Percentiles rank a stretch among this genome's conserved stretches.
These are phyloP conservation scores for Pseudocercospora ulei DNA, from an alignment of 2,329 filamentous ascomycete species.

Conservation along the genomic window DNA sequence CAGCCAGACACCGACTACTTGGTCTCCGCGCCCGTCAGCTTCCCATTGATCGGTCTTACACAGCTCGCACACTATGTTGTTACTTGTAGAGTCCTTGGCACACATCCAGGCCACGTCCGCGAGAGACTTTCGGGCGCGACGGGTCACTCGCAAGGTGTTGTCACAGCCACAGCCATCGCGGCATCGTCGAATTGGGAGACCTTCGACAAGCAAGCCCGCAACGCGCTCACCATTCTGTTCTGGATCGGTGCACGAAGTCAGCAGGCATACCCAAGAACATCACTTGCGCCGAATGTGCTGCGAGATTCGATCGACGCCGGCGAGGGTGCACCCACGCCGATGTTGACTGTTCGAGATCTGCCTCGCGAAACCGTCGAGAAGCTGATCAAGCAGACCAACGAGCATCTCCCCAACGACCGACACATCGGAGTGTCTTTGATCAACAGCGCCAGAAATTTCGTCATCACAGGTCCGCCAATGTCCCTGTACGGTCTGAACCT, in stretches of 20 bases:
- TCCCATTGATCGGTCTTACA: conserved; percentile 89
- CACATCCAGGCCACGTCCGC: conserved; percentile 77
- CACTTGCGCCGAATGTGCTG: conserved; percentile 77
- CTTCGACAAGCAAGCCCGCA: conserved; percentile 67
- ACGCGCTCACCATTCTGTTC: conserved; percentile 85
- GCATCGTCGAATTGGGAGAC: conserved; percentile 89
- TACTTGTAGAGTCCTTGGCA: conserved; percentile 81
- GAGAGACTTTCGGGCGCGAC: conserved; percentile 79
- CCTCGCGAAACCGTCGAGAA: conserved; percentile 81
- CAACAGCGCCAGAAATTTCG: conserved; percentile 94
- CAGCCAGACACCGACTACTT: conserved; percentile 92
- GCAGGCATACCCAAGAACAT: conserved; percentile 92
- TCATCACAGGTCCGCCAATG: conserved; percentile 90
- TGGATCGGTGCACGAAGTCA: conserved; percentile 97
- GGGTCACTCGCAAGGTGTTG: conserved; percentile 91
- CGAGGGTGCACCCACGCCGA: conserved; percentile 90
- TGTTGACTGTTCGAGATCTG: conserved; percentile 94
- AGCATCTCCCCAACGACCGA: conserved; percentile 83
- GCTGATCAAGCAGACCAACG: conserved; percentile 92
- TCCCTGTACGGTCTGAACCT: conserved; percentile 94
- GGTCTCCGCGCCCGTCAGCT: conserved; percentile 86
- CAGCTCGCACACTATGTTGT: conserved; percentile 94
- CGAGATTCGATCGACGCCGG: conserved; percentile 90
- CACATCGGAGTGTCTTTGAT: conserved; percentile 92
- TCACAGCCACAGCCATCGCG: conserved; percentile 84